These are phyloP conservation scores for Candida khao-thaluensis DNA, from an alignment of 805 yeast genomes.

Conservation along the genomic window DNA sequence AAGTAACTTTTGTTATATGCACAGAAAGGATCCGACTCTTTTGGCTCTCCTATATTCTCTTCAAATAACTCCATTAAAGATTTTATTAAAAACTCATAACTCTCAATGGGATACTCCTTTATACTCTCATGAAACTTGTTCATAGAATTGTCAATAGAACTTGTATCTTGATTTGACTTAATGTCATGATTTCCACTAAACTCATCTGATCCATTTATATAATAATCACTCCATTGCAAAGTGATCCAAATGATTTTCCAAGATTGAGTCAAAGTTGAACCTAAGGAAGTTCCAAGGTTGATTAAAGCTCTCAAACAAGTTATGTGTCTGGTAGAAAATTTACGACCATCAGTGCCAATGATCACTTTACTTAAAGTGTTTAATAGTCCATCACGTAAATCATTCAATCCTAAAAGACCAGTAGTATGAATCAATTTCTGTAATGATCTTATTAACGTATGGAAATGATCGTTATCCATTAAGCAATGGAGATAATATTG, in stretches of 20 bases:
- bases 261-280: constrained; percentile 61
- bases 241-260: constrained; percentile 66
- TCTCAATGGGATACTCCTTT: constrained; percentile 46
- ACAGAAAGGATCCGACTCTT: constrained; percentile 31
- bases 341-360: constrained; percentile 14
- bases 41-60: constrained; percentile 16
- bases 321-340: constrained; percentile 64
- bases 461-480: constrained; percentile 70
- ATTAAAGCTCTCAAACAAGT: constrained; percentile 75
- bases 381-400: constrained; percentile 54
- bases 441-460: constrained; percentile 62
- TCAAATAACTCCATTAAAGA: constrained; percentile 44
- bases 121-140: constrained; percentile 65
- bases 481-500: constrained; percentile 56
- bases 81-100: constrained; percentile 49
- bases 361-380: constrained; percentile 27
- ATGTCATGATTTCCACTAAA: constrained; percentile 25
- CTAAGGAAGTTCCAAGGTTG: constrained; percentile 78
- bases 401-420: constrained; percentile 63
- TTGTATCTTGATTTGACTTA: constrained; percentile 36
- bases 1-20: constrained; percentile 57
- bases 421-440: constrained; percentile 82
- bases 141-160: constrained; percentile 54
- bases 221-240: constrained; percentile 77
- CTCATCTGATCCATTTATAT: constrained; percentile 54